phyloP scores from a whole-genome alignment of 2,329 filamentous ascomycete genomes.

The Fusarium lyarnte region DNA sequence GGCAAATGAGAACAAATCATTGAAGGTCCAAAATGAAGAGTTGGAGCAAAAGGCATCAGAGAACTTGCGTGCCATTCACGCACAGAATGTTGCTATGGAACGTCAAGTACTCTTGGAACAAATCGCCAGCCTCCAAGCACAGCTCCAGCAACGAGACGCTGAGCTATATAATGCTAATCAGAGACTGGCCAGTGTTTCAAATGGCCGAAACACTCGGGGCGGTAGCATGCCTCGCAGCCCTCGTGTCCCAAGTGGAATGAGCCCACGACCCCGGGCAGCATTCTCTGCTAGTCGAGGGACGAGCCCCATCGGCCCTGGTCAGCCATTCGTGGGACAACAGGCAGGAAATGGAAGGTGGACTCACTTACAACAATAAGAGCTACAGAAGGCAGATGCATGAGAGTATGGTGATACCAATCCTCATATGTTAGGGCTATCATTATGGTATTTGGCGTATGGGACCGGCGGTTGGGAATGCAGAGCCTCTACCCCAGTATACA shows the following conservation, averaged over 20 bases:
- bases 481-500: neutral
- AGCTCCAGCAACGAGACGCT: conserved; percentile 60
- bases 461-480: neutral
- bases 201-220: conserved; percentile 64
- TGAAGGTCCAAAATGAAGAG: conserved; percentile 54
- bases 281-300: conserved; percentile 59
- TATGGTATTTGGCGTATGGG: conserved; percentile 6
- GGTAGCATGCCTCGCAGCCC: conserved; percentile 67
- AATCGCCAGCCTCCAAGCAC: conserved; percentile 53
- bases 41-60: conserved; percentile 55
- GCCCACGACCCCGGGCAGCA: conserved; percentile 53
- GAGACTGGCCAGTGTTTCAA: conserved; percentile 59
- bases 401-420: conserved; percentile 3
- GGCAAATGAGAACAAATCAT: conserved; percentile 56
- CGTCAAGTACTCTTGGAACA: conserved; percentile 49
- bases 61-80: conserved; percentile 59
- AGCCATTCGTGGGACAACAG: conserved; percentile 53
- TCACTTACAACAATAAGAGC: conserved; percentile 55
- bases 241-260: conserved; percentile 60
- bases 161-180: conserved; percentile 59
- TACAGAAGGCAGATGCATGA: neutral
- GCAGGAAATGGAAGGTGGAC: conserved; percentile 55
- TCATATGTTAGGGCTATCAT: conserved; percentile 7
- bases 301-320: conserved; percentile 56
- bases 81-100: conserved; percentile 54